Evolutionary conservation across 192 early-diverging fungal genomes (phyloP), one percentile per base, ranked within the genome.

Genomic region (Coemansia sp.): DNA sequence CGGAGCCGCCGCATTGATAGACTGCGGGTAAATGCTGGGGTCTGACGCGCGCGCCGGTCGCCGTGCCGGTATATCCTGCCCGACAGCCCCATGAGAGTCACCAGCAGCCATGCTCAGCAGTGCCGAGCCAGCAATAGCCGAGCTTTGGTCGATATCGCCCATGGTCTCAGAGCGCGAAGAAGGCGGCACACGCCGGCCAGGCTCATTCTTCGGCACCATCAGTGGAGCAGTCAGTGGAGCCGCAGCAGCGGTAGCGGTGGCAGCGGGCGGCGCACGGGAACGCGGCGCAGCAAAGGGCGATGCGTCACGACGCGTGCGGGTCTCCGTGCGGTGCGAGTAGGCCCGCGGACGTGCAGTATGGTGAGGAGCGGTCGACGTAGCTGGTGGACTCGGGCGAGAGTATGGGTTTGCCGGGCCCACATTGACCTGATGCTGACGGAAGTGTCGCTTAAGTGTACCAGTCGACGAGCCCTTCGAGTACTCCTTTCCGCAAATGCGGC

Each of bases 381-480:
- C 24, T 48, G 75, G 75, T 55, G 75, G 61, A 51, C 75, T 71
- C 25, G 60, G 50, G 19, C 70, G 67, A 41, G 64, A 32, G 50
- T 66, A 73, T 19, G 71, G 44, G 49, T 21, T 28, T 21, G 52
- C 41, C 9, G 66, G 21, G 44, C 68, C 65, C 0, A 75, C 66
- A 18, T 81, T 81, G 50, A 65, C 56, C 63, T 82, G 79, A 47
- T 82, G 79, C 74, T 75, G 73, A 10, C 70, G 62, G 51, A 73
- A 82, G 49, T 82, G 79, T 10, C 79, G 74, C 65, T 82, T 82
- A 54, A 82, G 74, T 23, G 79, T 82, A 44, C 79, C 79, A 0
- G 79, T 82, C 10, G 79, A 82, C 22, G 79, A 82, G 12, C 79
- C 79, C 60, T 72, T 72, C 5, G 79, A 82, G 41, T 82, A 82